phyloP scores from a whole-genome alignment of 306 rosid species.

The Abrus precatorius region DNA sequence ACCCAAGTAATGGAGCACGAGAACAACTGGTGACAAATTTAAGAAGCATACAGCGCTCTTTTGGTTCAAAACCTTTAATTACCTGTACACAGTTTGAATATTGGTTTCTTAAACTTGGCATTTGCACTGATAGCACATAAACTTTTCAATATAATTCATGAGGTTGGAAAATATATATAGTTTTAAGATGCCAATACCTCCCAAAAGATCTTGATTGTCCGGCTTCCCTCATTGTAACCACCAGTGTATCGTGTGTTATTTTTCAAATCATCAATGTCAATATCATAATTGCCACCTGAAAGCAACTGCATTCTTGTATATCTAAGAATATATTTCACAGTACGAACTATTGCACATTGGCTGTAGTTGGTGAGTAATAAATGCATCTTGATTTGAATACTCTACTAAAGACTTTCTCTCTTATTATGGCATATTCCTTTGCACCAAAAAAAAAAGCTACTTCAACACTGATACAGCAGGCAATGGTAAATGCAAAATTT shows the following conservation, averaged over 20 bases:
- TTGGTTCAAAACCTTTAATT: slow-evolving; percentile 76
- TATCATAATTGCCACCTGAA: slow-evolving; percentile 96
- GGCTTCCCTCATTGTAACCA: slow-evolving; percentile 89
- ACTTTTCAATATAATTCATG: slow-evolving; percentile 27
- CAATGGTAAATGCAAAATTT: slow-evolving; percentile 21
- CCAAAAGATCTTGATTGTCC: slow-evolving; percentile 88
- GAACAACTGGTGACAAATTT: slow-evolving; percentile 99
- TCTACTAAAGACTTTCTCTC: slow-evolving; percentile 4
- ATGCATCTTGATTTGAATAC: slow-evolving; percentile 26
- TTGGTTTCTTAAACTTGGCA: slow-evolving; percentile 41
- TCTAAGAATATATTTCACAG: slow-evolving; percentile 45
- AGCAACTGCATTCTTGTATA: slow-evolving; percentile 74
- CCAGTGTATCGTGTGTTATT: slow-evolving; percentile 91
- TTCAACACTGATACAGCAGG: slow-evolving; percentile 21
- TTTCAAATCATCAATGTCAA: slow-evolving; percentile 88
- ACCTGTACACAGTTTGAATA: slow-evolving; percentile 64
- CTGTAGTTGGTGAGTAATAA: slow-evolving; percentile 20
- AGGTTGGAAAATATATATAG: slow-evolving; percentile 16
- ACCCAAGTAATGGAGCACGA: slow-evolving; percentile 97
- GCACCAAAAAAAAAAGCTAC: slow-evolving; percentile 20
- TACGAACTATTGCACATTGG: not conserved
- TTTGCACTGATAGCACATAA: slow-evolving; percentile 33
- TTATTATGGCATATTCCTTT: slow-evolving; percentile 32
- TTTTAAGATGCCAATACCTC: slow-evolving; percentile 68
- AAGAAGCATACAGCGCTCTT: slow-evolving; percentile 91